Evolutionary conservation across 2,329 filamentous ascomycete species (phyloP).

Genomic region (Clonostachys rhizophaga): DNA sequence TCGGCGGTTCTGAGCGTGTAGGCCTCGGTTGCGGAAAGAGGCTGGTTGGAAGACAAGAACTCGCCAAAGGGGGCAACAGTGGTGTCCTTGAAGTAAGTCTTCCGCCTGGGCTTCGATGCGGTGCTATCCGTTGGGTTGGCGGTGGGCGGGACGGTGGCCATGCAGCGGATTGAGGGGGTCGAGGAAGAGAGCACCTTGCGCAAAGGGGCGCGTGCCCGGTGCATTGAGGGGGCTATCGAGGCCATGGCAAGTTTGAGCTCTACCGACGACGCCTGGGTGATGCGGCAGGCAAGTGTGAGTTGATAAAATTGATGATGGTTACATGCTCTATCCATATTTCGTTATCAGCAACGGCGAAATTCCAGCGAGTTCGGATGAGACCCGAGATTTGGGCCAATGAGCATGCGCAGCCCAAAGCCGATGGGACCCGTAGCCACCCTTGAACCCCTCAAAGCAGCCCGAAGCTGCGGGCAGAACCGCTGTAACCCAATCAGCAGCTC

Average conservation of each 20-base stretch:
- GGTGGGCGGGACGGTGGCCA: slow-evolving; percentile 40
- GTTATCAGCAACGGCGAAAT: too few relatives aligned
- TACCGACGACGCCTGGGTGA: too few relatives aligned
- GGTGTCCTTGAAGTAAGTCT: slow-evolving; percentile 56
- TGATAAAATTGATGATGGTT: background rate
- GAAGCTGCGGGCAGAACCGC: too few relatives aligned
- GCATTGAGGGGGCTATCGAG: slow-evolving; percentile 32
- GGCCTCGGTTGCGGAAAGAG: slow-evolving; percentile 47
- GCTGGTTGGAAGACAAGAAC: slow-evolving; percentile 41
- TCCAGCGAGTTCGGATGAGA: too few relatives aligned
- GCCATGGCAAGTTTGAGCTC: slow-evolving; percentile 19
- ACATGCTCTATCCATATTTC: background rate
- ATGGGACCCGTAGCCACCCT: too few relatives aligned
- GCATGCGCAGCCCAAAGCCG: too few relatives aligned
- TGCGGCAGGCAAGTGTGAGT: background rate
- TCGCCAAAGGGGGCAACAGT: slow-evolving; percentile 52
- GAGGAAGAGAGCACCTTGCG: slow-evolving; percentile 29
- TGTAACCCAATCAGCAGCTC: too few relatives aligned
- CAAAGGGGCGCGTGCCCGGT: slow-evolving; percentile 34
- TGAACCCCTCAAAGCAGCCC: too few relatives aligned
- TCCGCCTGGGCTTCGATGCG: slow-evolving; percentile 17
- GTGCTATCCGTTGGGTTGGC: slow-evolving; percentile 13
- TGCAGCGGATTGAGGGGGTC: slow-evolving; percentile 24
- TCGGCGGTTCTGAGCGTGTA: slow-evolving; percentile 58
- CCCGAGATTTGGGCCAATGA: too few relatives aligned